These are phyloP conservation scores for Ganoderma multipileum DNA, from an alignment of 1,284 basidiomycete genomes.

Conservation along the genomic window DNA sequence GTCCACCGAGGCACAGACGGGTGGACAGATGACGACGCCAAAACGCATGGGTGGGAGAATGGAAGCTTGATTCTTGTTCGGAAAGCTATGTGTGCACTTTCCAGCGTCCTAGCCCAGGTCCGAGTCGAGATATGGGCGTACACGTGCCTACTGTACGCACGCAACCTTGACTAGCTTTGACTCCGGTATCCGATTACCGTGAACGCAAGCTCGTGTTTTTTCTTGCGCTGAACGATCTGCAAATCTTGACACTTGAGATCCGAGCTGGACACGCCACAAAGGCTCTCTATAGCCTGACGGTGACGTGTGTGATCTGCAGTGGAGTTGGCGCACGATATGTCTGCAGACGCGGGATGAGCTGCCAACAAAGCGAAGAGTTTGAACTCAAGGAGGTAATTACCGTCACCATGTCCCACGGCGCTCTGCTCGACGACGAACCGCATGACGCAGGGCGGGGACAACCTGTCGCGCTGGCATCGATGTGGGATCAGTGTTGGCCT, in stretches of 20 bases:
- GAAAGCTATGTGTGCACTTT: neutral
- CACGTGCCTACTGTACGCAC: neutral
- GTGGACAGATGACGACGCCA: neutral
- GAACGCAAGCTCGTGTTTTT: neutral
- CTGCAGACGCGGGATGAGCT: neutral
- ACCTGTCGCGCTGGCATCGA: neutral
- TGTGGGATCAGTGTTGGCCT: neutral
- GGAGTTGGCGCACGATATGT: neutral
- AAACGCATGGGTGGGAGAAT: neutral
- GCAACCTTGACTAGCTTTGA: neutral
- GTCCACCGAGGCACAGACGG: neutral
- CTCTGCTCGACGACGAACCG: neutral
- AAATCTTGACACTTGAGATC: neutral
- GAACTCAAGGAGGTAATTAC: neutral
- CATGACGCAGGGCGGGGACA: neutral
- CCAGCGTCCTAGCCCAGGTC: neutral
- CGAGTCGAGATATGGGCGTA: neutral
- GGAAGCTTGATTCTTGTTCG: neutral
- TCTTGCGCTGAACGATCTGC: neutral
- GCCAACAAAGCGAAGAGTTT: neutral
- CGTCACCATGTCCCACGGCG: neutral
- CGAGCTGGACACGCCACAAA: neutral
- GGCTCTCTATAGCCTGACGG: neutral
- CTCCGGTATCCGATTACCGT: neutral
- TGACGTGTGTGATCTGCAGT: neutral